Percentiles rank a stretch among this genome's conserved stretches.
phyloP scores from a whole-genome alignment of 2,329 filamentous ascomycete species.

The Penicillium sp. region DNA sequence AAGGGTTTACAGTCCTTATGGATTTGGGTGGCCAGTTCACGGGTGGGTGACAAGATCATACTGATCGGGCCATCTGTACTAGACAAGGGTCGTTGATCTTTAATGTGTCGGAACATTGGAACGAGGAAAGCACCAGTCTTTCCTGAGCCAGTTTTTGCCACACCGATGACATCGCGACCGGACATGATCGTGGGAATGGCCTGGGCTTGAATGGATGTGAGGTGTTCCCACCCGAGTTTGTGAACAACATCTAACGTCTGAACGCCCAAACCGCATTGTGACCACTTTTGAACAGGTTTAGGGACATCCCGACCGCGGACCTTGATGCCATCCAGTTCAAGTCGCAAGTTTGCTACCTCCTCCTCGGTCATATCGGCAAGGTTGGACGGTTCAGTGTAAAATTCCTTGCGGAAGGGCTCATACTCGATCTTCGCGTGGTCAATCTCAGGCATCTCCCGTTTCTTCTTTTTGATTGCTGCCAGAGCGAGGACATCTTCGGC shows the following conservation, averaged over 20 bases:
- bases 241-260: slow-evolving; percentile 84
- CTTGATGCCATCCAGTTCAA: slow-evolving; percentile 94
- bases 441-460: slow-evolving; percentile 87
- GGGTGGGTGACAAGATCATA: slow-evolving; percentile 88
- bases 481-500: slow-evolving; percentile 65
- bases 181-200: slow-evolving; percentile 95
- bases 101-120: slow-evolving; percentile 97
- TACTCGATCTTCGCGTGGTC: slow-evolving; percentile 87
- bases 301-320: slow-evolving; percentile 84
- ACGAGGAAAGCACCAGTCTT: slow-evolving; percentile 95
- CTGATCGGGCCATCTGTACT: slow-evolving; percentile 84
- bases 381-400: slow-evolving; percentile 89
- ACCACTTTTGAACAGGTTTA: slow-evolving; percentile 94
- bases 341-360: slow-evolving; percentile 75
- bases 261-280: slow-evolving; percentile 85
- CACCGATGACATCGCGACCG: slow-evolving; percentile 89
- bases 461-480: slow-evolving; percentile 67
- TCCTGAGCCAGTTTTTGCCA: slow-evolving; percentile 95
- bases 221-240: slow-evolving; percentile 77
- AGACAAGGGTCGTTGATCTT: slow-evolving; percentile 80
- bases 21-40: slow-evolving; percentile 91
- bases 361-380: slow-evolving; percentile 78
- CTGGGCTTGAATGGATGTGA: slow-evolving; percentile 92
- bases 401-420: slow-evolving; percentile 84
- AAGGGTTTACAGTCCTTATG: slow-evolving; percentile 94